Evolutionary conservation across 140 eudicot genomes (phyloP), one percentile per base, ranked within the genome.

Genomic region (Flaveria floridana): DNA sequence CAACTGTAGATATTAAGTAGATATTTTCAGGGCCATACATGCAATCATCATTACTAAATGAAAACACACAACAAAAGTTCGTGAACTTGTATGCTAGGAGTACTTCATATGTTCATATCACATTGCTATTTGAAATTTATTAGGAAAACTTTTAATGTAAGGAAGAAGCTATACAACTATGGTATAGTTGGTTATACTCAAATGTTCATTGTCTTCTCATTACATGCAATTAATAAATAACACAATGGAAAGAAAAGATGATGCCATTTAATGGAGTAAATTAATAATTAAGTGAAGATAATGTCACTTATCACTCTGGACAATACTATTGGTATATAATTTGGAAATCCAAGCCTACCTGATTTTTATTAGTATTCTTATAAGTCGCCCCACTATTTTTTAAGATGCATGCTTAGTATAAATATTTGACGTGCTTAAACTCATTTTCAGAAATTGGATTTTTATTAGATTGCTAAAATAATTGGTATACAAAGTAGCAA

Each of bases 1-100:
- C 72, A 86, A 89, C 96, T 89, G 83, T 79, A 76, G 68, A 77
- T 12, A 76, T 72, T 55, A 65, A 44, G 20, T 44, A 51, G 68
- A 47, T 7, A 58, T 52, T 46, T 53, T 81, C 57, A 70, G 62
- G 30, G 77, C 3, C 59, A 48, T 75, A 16, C 16, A 11, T 48
- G 46, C 15, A 75, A 65, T 51, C 48, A 19, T 47, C 37, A 37
- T 26, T 47, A 18, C 19, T 50, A 39, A 44, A 48, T 25, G 51
- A 34, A 67, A 63, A 42, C 61, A 53, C 41, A 41, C 61, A 53
- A 39, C 66, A 19, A 42, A 44, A 37, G 18, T 14, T 11, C 3
- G 6, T 47, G 65, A 26, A 46, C n/a, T 58, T n/a, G 6, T 57
- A 58, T 69, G 51, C 51, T 70, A 48, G 18, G 37, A 58, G 20